Conservation (phyloP, 192 early-diverging fungal genomes). For the Dissophora ornata region DNA sequence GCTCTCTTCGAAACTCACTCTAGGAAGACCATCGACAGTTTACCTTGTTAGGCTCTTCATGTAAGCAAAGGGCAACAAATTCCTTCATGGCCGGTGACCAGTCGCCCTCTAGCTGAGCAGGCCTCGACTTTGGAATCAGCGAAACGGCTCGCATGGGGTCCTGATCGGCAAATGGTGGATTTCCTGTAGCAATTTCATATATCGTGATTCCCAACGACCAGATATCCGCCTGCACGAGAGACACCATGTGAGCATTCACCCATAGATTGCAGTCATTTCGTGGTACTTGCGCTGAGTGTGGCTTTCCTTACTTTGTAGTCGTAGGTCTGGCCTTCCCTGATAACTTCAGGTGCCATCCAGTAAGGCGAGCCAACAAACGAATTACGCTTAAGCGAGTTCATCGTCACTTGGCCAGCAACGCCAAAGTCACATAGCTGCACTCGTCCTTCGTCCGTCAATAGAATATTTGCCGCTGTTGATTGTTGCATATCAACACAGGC, state of each 20-base stretch:
- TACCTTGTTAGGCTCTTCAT: slow-evolving; percentile 87
- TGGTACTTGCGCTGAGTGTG: too few relatives aligned
- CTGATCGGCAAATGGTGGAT: slow-evolving; percentile 91
- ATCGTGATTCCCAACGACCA: slow-evolving; percentile 99
- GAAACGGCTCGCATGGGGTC: slow-evolving; percentile 92
- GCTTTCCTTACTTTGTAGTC: slow-evolving; percentile 86
- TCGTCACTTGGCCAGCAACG: slow-evolving; percentile 86
- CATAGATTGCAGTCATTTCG: background rate
- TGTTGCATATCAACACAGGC: background rate
- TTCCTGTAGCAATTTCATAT: slow-evolving; percentile 95
- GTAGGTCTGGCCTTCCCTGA: slow-evolving; percentile 84
- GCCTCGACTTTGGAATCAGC: slow-evolving; percentile 85
- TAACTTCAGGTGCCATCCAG: slow-evolving; percentile 92
- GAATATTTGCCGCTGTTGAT: slow-evolving; percentile 86
- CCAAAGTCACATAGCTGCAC: slow-evolving; percentile 98
- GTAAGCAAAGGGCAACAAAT: slow-evolving; percentile 88
- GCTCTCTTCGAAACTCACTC: too few relatives aligned
- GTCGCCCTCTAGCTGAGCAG: slow-evolving; percentile 81
- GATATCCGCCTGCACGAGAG: slow-evolving; percentile 85
- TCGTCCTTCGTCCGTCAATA: slow-evolving; percentile 88
- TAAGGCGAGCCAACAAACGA: slow-evolving; percentile 97
- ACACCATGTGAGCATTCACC: too few relatives aligned
- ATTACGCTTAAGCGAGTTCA: slow-evolving; percentile 78
- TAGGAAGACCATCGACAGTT: background rate
- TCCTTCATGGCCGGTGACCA: slow-evolving; percentile 87